A percentile compares a stretch with the other conserved stretches of the same genome.
phyloP scores from a whole-genome alignment of 257 asterid species.

The Primulina huaijiensis region DNA sequence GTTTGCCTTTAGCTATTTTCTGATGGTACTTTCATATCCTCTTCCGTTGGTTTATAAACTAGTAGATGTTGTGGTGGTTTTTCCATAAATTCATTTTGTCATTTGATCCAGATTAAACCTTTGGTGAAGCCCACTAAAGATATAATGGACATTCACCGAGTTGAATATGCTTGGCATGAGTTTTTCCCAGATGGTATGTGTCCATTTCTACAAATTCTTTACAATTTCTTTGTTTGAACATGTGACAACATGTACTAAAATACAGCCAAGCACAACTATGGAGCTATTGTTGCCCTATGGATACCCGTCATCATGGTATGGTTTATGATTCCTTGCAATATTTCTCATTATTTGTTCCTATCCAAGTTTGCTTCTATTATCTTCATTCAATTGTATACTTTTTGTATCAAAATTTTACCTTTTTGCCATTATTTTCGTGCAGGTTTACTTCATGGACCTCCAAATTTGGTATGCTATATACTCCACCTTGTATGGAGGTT shows the following conservation, averaged over 20 bases:
- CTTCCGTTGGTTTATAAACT: conserved; percentile 16
- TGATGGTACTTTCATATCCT: conserved; percentile 60
- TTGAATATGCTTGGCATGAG: conserved; percentile 92
- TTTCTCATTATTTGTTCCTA: conserved; percentile 13
- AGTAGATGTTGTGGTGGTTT: conserved; percentile 10
- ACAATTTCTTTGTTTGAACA: conserved; percentile 16
- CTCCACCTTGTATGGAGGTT: conserved; percentile 85
- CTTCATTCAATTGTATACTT: conserved; percentile 4
- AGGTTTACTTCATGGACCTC: conserved; percentile 97
- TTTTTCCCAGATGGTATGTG: conserved; percentile 77
- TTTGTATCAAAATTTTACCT: conserved; percentile 16
- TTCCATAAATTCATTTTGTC: conserved; percentile 26
- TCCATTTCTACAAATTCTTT: conserved; percentile 12
- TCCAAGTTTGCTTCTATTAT: conserved; percentile 10
- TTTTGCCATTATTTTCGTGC: conserved; percentile 29
- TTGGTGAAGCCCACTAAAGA: conserved; percentile 78
- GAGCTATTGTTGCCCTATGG: conserved; percentile 80
- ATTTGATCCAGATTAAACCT: conserved; percentile 74
- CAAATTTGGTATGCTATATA: conserved; percentile 93
- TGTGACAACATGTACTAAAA: conserved; percentile 21
- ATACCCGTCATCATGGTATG: conserved; percentile 78
- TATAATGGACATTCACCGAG: conserved; percentile 61
- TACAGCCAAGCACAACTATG: conserved; percentile 72
- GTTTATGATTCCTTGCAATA: conserved; percentile 27
- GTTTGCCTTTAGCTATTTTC: conserved; percentile 70